Percentiles rank a stretch among this genome's conserved stretches.
These are phyloP conservation scores for Acanthamoeba divionensis DNA, from an alignment of 208 protist genomes.

Conservation along the genomic window DNA sequence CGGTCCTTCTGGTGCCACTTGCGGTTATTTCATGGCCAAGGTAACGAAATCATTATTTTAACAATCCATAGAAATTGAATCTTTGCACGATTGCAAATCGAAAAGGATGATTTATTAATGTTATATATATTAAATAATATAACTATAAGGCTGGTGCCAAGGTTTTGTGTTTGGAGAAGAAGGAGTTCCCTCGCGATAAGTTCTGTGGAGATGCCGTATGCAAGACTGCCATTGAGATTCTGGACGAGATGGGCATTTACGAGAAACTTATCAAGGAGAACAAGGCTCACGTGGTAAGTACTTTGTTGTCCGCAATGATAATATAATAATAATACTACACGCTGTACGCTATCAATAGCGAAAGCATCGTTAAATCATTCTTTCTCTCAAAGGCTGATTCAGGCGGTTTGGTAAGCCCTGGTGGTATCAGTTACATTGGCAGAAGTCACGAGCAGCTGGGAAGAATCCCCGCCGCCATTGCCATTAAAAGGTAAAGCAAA, in stretches of 20 bases:
- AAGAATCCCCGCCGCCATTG: slow-evolving; percentile 65
- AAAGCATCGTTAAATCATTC: not conserved
- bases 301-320: not conserved
- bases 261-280: slow-evolving; percentile 71
- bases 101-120: not conserved
- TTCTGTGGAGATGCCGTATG: slow-evolving; percentile 76
- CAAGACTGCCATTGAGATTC: slow-evolving; percentile 74
- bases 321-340: not conserved
- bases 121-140: not conserved
- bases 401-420: slow-evolving; percentile 71
- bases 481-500: slow-evolving; percentile 56
- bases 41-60: slow-evolving; percentile 27
- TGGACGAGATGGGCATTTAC: slow-evolving; percentile 75
- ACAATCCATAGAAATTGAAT: not conserved
- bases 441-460: slow-evolving; percentile 67
- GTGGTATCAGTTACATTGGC: slow-evolving; percentile 73
- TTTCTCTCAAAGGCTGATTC: slow-evolving; percentile 58
- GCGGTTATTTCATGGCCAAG: slow-evolving; percentile 58
- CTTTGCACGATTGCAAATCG: not conserved
- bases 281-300: slow-evolving; percentile 68
- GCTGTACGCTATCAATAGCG: not conserved
- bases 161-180: slow-evolving; percentile 70
- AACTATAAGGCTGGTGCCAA: slow-evolving; percentile 55
- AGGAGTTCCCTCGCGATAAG: slow-evolving; percentile 75
- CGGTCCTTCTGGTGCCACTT: slow-evolving; percentile 64